These are phyloP conservation scores for Prunus armeniaca DNA, from an alignment of 306 rosid species.

Conservation along the genomic window DNA sequence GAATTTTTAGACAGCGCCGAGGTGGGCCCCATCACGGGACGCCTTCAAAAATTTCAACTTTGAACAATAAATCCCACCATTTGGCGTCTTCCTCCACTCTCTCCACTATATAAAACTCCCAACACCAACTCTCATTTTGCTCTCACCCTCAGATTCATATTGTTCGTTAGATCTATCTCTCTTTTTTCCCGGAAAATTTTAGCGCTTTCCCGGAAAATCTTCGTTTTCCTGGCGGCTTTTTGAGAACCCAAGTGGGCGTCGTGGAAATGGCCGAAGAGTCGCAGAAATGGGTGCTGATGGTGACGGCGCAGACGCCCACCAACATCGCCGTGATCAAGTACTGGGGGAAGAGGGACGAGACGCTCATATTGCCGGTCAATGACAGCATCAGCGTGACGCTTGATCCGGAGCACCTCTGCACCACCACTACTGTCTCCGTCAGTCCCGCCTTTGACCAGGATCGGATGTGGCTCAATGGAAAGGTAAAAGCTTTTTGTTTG, in stretches of 20 bases:
- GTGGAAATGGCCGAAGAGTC: conserved; percentile 44
- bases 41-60: neutral
- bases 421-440: conserved; percentile 93
- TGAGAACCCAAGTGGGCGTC: no score
- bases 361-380: conserved; percentile 78
- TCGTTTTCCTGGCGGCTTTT: neutral
- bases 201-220: neutral
- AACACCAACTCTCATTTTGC: neutral
- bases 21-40: neutral
- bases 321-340: conserved; percentile 97
- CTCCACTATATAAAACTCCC: neutral
- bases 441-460: conserved; percentile 77
- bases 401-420: conserved; percentile 88
- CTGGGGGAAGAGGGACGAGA: conserved; percentile 97
- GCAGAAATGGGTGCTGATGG: conserved; percentile 71
- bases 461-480: conserved; percentile 96
- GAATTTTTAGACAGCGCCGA: neutral
- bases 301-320: conserved; percentile 92
- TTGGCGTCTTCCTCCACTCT: neutral
- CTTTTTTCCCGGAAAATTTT: conserved; percentile 4
- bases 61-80: conserved; percentile 1
- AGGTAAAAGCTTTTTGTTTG: conserved; percentile 35
- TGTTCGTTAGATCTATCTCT: neutral
- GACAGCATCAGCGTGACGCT: conserved; percentile 97
- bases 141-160: conserved; percentile 9